These are phyloP conservation scores for Gaertneriomyces semiglobifer DNA, from an alignment of 192 early-diverging fungal genomes.

Conservation along the genomic window DNA sequence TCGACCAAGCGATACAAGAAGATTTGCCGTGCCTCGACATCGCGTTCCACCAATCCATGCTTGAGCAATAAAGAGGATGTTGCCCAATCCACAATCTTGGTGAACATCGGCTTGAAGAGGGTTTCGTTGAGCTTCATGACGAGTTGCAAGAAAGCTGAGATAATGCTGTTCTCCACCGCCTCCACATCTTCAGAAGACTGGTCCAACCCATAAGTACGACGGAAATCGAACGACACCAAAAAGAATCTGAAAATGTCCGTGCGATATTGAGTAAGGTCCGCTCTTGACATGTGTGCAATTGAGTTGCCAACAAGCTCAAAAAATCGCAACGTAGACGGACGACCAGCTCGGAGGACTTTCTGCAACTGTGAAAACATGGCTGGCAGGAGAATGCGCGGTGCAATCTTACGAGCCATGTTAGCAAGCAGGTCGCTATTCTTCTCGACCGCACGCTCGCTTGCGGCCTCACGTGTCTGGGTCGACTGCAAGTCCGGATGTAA, in stretches of 20 bases:
- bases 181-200: conserved; percentile 23
- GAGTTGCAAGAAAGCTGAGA: conserved; percentile 74
- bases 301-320: conserved; percentile 67
- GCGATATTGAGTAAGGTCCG: conserved; percentile 65
- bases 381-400: conserved; percentile 62
- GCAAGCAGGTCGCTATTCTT: conserved; percentile 43
- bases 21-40: conserved; percentile 26
- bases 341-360: conserved; percentile 29
- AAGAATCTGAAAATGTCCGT: conserved; percentile 87
- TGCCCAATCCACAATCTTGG: conserved; percentile 81
- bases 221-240: conserved; percentile 52
- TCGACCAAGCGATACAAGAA: conserved; percentile 50
- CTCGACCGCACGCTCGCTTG: conserved; percentile 9
- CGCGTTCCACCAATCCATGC: conserved; percentile 27
- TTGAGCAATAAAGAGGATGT: conserved; percentile 28
- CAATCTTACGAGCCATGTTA: conserved; percentile 55
- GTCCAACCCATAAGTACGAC: conserved; percentile 19
- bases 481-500: conserved; percentile 45
- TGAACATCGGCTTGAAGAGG: conserved; percentile 89
- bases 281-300: conserved; percentile 60
- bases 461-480: not conserved
- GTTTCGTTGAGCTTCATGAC: conserved; percentile 92
- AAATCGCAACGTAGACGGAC: conserved; percentile 55
- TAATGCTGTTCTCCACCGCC: conserved; percentile 59
- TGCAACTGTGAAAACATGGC: conserved; percentile 56